phyloP scores from a whole-genome alignment of 2,329 filamentous ascomycete species.

The Aspergillus aculeatinus region DNA sequence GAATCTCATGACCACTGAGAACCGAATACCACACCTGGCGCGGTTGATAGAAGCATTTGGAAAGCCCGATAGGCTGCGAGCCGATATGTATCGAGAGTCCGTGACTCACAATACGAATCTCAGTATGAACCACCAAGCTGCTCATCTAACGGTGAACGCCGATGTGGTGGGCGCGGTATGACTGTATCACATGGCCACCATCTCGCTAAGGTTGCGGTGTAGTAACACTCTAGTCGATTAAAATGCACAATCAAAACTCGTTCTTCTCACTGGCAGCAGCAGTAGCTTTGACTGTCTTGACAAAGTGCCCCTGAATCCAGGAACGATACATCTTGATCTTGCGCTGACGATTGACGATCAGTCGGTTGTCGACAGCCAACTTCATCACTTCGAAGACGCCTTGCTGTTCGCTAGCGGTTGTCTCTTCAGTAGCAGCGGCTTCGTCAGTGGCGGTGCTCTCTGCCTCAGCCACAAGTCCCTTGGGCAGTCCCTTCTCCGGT shows the following conservation, averaged over 20 bases:
- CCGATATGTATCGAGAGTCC: background rate
- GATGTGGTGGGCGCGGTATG: background rate
- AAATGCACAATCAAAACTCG: slow-evolving; percentile 12
- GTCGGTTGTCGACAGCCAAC: slow-evolving; percentile 78
- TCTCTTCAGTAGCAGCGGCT: slow-evolving; percentile 11
- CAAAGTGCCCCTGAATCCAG: slow-evolving; percentile 58
- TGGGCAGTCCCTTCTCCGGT: slow-evolving; percentile 33
- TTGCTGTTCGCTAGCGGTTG: slow-evolving; percentile 18
- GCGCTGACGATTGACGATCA: slow-evolving; percentile 87
- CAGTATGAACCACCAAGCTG: no score
- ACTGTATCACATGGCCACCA: background rate
- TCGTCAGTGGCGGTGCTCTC: slow-evolving; percentile 14
- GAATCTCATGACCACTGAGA: no score
- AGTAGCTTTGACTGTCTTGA: slow-evolving; percentile 30
- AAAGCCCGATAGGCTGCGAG: background rate
- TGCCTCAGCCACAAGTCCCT: background rate
- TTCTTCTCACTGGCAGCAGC: slow-evolving; percentile 10
- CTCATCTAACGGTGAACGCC: background rate
- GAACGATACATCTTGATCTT: slow-evolving; percentile 98
- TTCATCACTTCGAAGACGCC: slow-evolving; percentile 68
- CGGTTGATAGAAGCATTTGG: background rate
- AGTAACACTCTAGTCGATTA: background rate
- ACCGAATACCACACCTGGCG: background rate
- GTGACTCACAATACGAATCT: background rate
- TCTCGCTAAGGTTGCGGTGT: background rate